Evolutionary conservation across 2,329 filamentous ascomycete genomes (phyloP).

Genomic region (Pyrenochaeta sp.): DNA sequence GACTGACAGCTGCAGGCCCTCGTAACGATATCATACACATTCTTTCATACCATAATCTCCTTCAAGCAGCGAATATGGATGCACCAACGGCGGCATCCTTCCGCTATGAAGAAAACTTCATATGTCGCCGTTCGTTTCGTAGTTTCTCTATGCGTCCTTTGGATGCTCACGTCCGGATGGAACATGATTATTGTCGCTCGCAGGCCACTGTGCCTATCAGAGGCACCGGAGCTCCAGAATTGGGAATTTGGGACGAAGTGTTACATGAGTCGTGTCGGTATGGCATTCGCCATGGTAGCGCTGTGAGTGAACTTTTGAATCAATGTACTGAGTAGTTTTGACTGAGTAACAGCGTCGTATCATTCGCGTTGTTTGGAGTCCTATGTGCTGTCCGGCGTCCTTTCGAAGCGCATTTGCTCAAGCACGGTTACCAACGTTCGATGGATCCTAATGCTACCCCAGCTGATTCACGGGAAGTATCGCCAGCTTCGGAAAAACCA

Average conservation of each 20-base stretch:
- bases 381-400: conserved; percentile 45
- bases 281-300: conserved; percentile 42
- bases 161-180: conserved; percentile 51
- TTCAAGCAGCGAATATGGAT: conserved; percentile 42
- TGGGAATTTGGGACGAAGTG: conserved; percentile 49
- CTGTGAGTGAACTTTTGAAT: conserved; percentile 33
- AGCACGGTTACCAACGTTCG: conserved; percentile 27
- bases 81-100: conserved; percentile 30
- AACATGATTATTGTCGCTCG: conserved; percentile 50
- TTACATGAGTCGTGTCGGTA: conserved; percentile 35
- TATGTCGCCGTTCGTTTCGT: conserved; percentile 46
- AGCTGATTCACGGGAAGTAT: conserved; percentile 23
- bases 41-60: conserved; percentile 46
- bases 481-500: conserved; percentile 28
- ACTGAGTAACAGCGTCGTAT: conserved; percentile 33
- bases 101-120: conserved; percentile 37
- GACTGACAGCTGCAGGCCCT: conserved; percentile 35
- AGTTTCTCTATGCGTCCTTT: conserved; percentile 43
- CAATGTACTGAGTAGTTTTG: background rate
- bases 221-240: conserved; percentile 24
- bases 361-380: conserved; percentile 43
- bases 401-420: conserved; percentile 48
- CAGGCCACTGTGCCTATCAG: conserved; percentile 43
- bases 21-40: conserved; percentile 43
- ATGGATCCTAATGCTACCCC: conserved; percentile 20